Evolutionary conservation across 176 grass and related monocot species (phyloP), one percentile per base, ranked within the genome.

Genomic region (Carex parvula): DNA sequence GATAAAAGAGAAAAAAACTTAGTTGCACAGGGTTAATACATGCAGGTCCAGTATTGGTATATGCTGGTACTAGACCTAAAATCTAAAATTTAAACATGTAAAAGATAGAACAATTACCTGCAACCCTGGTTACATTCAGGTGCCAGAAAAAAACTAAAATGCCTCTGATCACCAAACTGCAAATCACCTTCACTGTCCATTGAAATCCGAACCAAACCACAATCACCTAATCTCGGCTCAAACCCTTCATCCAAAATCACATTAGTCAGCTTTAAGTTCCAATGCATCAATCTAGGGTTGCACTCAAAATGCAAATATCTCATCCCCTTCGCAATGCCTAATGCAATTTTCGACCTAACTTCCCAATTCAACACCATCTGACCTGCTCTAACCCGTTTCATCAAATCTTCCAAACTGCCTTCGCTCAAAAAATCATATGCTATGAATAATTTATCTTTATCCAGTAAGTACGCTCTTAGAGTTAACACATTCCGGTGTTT

Each of bases 371-470:
- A 84, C 42, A 55, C 86, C 10, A 96, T 76, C 62, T 99, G 93
- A 87, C 92, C 91, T 57, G 91, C 89, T 32, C 93, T 90, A 73
- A 94, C 88, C 88, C 81, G 87, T 79, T 92, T 93, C 90, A 99
- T 96, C 60, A 89, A 84, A 85, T 99, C 97, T 90, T 96, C 97
- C 12, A 99, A 90, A 83, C 90, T 99, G 78, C 97, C 93, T 1
- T 88, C 85, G 0, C 87, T 89, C 2, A 96, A 20, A 22, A 91
- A 89, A 33, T 96, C 91, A 62, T 94, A 99, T 2, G 90, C 97
- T 6, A 99, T 84, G 9, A 86, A 92, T 15, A 99, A 92, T 11
- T 84, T 89, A 70, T 96, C 85, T 9, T 89, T 18, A 7, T 96
- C 97, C 13, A 89, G 90, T 24, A 94, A 84, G 76, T 99, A 99